Evolutionary conservation across 495 filamentous ascomycete species (phyloP).

Genomic region (Daldinia childiae): DNA sequence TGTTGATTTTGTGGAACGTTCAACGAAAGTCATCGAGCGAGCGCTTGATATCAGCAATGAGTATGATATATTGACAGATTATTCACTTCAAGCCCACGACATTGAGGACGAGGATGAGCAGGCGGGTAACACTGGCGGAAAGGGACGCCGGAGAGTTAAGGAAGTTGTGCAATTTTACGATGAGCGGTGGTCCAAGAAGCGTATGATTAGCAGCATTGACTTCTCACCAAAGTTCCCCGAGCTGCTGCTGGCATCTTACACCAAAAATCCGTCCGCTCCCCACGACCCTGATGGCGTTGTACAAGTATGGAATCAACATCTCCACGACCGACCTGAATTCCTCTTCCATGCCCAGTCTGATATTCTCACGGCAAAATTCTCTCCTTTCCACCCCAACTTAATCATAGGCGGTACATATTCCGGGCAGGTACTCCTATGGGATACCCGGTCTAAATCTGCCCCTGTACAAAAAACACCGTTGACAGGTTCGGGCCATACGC

Average conservation of each 20-base stretch:
- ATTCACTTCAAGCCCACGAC: conserved; percentile 78
- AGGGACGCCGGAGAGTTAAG: conserved; percentile 80
- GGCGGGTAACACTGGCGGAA: conserved; percentile 71
- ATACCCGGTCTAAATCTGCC: conserved; percentile 85
- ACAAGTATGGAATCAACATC: conserved; percentile 96
- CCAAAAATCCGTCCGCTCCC: conserved; percentile 93
- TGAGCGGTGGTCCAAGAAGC: conserved; percentile 94
- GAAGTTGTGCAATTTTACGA: conserved; percentile 94
- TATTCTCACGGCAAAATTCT: conserved; percentile 94
- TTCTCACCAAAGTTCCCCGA: conserved; percentile 97
- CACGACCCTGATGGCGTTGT: conserved; percentile 95
- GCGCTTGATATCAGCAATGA: conserved; percentile 79
- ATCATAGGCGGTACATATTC: conserved; percentile 95
- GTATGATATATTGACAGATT: conserved; percentile 95
- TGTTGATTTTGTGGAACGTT: conserved; percentile 92
- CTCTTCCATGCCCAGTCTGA: conserved; percentile 96
- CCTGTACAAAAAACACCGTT: conserved; percentile 96
- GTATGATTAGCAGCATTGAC: conserved; percentile 91
- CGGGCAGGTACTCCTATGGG: conserved; percentile 98
- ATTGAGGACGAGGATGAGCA: conserved; percentile 87
- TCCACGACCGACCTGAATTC: conserved; percentile 93
- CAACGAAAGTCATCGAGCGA: conserved; percentile 96
- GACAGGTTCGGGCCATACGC: conserved; percentile 91
- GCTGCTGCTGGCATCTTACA: conserved; percentile 91
- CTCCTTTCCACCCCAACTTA: conserved; percentile 94